Evolutionary conservation across 2,329 filamentous ascomycete genomes (phyloP), one percentile per base, ranked within the genome.

Genomic region (Fragosphaeria purpurea): DNA sequence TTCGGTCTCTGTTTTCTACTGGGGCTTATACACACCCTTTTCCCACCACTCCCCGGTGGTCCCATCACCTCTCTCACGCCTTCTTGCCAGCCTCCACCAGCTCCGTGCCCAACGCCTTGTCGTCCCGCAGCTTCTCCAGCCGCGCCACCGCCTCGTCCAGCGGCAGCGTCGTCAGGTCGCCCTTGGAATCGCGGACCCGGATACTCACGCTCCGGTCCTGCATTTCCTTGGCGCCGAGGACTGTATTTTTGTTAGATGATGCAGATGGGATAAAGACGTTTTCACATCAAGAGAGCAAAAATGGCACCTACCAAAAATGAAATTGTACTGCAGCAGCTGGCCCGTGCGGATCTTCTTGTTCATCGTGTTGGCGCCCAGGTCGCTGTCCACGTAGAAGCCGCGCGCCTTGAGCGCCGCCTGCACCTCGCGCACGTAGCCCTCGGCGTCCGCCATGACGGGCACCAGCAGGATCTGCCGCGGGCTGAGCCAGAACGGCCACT

Each of bases 401-500:
- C 83, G 75, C 53, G 76, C 73, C 62, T 83, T 79, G 70, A 90
- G 83, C 55, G 83, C 71, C 53, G 69, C 66, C 61, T 85, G 80
- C 6, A 91, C 80, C 66, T 91, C 85, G 62, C 82, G 73, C 56
- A 86, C 86, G 65, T 93, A 89, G 62, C 83, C 81, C 60, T 81
- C 77, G 59, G 77, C 83, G 44, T 78, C 75, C 47, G 83, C 82
- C 68, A 86, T 86, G 54, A 88, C 85, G 7, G 86, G 86, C 55
- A 90, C 82, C 56, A 93, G 79, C 59, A 86, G 74, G 56, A 93
- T 80, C 67, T 93, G 87, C 47, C 87, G 79, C n/a, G 86, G 87
- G 59, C 82, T 87, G 55, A 93, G 71, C 87, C 87, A 93, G 75
- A 91, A 88, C 1, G 87, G 87, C 87, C 87, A 93, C 71, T 89